Conservation (phyloP, 768 basidiomycete genomes). For the Strobilomyces dryophilus region DNA sequence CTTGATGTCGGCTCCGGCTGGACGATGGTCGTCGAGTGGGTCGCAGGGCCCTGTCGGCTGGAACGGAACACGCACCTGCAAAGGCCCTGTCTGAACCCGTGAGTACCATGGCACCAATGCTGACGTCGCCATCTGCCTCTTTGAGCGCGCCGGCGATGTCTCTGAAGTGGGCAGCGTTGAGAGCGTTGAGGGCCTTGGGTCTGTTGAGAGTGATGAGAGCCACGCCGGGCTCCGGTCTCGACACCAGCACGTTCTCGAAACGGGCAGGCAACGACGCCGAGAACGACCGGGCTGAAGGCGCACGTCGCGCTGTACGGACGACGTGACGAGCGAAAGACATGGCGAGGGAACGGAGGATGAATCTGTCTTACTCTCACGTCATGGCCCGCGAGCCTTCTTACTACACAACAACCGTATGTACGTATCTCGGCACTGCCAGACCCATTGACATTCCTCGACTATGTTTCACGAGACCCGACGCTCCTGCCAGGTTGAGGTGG, state of each 20-base stretch:
- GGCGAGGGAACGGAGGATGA: neutral
- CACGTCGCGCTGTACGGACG: constrained; percentile 2
- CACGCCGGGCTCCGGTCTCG: constrained; percentile 63
- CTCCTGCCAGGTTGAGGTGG: no score
- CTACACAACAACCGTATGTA: neutral
- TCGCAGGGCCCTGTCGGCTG: neutral
- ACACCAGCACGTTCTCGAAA: constrained; percentile 66
- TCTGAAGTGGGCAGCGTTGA: constrained; percentile 72
- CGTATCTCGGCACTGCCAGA: no score
- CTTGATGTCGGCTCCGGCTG: constrained; percentile 97
- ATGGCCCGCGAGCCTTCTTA: neutral
- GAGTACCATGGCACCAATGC: constrained; percentile 80
- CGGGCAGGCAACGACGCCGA: constrained; percentile 30
- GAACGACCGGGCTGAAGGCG: constrained; percentile 15
- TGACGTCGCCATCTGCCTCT: constrained; percentile 65
- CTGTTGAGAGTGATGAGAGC: constrained; percentile 85
- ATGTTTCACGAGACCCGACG: no score
- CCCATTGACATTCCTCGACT: neutral
- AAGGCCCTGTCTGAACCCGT: constrained; percentile 93
- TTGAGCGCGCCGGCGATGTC: constrained; percentile 79
- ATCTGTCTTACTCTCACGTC: neutral
- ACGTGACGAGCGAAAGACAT: constrained; percentile 19
- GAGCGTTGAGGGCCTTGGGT: constrained; percentile 86
- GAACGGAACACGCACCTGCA: constrained; percentile 56
- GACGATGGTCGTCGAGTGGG: neutral